phyloP scores from a whole-genome alignment of 2,329 filamentous ascomycete genomes.

The Akanthomyces dipterigenus region DNA sequence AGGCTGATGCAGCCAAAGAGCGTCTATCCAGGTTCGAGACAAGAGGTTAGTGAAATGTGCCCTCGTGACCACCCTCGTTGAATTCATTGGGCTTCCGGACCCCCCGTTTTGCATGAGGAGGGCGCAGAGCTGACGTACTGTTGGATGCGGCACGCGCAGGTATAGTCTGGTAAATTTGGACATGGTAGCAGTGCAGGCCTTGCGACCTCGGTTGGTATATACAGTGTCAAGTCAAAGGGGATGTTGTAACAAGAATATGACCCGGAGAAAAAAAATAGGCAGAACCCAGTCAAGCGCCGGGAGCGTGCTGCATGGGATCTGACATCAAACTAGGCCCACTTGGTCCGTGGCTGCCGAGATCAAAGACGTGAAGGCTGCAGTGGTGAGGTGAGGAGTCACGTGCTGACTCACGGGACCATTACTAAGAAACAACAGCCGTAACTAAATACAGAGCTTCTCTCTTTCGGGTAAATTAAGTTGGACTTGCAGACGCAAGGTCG shows the following conservation, averaged over 20 bases:
- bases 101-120: neutral
- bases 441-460: too few relatives aligned
- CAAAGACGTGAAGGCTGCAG: neutral
- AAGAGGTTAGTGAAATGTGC: constrained; percentile 8
- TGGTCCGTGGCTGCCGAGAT: constrained; percentile 12
- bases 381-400: neutral
- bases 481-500: too few relatives aligned
- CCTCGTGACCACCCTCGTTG: neutral
- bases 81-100: neutral
- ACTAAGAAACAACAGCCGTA: neutral
- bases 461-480: too few relatives aligned
- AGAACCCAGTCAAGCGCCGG: neutral
- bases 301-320: constrained; percentile 6
- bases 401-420: neutral
- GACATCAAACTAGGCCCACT: constrained; percentile 11
- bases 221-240: neutral
- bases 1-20: constrained; percentile 83
- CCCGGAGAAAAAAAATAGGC: constrained; percentile 3
- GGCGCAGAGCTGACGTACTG: constrained; percentile 25
- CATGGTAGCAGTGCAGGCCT: neutral
- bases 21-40: constrained; percentile 43
- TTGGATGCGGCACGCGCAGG: constrained; percentile 33
- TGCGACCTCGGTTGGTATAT: neutral
- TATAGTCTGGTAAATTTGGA: constrained; percentile 25
- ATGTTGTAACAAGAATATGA: neutral